Base-by-base conservation (phyloP, 148 eudicot species). In the Arctostaphylos glauca region DNA sequence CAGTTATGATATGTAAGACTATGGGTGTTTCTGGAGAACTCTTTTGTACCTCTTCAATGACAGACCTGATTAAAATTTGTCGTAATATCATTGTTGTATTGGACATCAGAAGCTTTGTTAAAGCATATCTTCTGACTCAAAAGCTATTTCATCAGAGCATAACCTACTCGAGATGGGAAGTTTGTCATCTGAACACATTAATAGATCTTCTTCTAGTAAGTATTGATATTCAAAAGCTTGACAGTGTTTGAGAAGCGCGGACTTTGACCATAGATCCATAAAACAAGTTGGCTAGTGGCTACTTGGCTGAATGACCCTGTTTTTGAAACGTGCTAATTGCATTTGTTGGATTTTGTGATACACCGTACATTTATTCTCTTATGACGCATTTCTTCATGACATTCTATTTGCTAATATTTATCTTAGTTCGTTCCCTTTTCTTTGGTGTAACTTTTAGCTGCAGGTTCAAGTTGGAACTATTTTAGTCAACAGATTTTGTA, bases 131-230 rank as follows among this genome's bases (percentile, higher is more conserved):
- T 71, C 49, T 18, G n/a, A 16, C 49, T 41, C 10, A 71, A 43
- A 71, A 71, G 50, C 75, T 15, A 43, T 68, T 41, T 31, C 47
- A 71, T 43, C 44, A 44, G 50, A 71, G 48, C 44, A 71, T 43
- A 71, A 41, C 50, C 49, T 71, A 71, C 49, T 44, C 9, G n/a
- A 71, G 76, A 72, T 72, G 76, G 52, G 19, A 72, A 71, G 49
- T 71, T 43, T 41, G 74, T 16, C 38, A 14, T 19, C 74, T 2
- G 6, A 68, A 38, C 6, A 14, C 74, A 6, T 44, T 1, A 43
- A 21, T 16, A 15, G 9, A 71, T 3, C 49, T 43, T 71, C 13
- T 43, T 71, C 72, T 67, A 38, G 72, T 19, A 16, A 15, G 18
- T 19, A 58, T 6, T 21, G 18, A 19, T 58, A 58, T 18, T 5